A percentile compares a stretch with the other conserved stretches of the same genome.
Conservation (phyloP, 2,329 filamentous ascomycete genomes). For the Pseudogymnoascus sp. region DNA sequence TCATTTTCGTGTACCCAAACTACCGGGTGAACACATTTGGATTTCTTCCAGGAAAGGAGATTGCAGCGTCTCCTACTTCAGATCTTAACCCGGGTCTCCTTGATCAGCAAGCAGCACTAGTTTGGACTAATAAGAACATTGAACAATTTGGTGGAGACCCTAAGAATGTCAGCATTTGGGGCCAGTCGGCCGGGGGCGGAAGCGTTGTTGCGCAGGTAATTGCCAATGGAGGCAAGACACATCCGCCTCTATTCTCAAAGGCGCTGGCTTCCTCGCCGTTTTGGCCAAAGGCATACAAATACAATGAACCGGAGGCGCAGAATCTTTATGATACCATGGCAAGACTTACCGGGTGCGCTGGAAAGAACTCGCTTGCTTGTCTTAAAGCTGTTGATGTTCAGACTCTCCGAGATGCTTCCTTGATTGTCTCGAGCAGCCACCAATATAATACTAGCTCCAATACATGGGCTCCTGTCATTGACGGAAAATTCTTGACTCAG, state of each 20-base stretch:
- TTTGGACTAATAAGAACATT: slow-evolving; percentile 53
- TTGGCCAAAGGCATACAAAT: slow-evolving; percentile 44
- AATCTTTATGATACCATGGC: slow-evolving; percentile 39
- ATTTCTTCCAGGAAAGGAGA: slow-evolving; percentile 51
- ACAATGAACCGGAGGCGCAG: slow-evolving; percentile 37
- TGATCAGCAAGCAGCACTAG: slow-evolving; percentile 50
- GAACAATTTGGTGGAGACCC: slow-evolving; percentile 50
- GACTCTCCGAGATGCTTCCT: slow-evolving; percentile 41
- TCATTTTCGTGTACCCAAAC: slow-evolving; percentile 52
- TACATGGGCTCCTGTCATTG: slow-evolving; percentile 53
- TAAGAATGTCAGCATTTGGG: slow-evolving; percentile 50
- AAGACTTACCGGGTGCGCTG: slow-evolving; percentile 31
- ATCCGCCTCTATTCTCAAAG: slow-evolving; percentile 38
- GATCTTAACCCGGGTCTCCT: slow-evolving; percentile 52
- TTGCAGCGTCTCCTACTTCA: slow-evolving; percentile 42
- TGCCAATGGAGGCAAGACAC: slow-evolving; percentile 34
- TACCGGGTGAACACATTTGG: slow-evolving; percentile 61
- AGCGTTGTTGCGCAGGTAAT: slow-evolving; percentile 44
- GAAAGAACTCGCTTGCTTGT: slow-evolving; percentile 41
- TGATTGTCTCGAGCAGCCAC: slow-evolving; percentile 39
- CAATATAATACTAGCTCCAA: slow-evolving; percentile 48
- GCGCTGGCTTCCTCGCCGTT: slow-evolving; percentile 45
- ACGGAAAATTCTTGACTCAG: slow-evolving; percentile 41
- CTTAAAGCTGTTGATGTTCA: slow-evolving; percentile 47
- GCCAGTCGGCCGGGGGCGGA: slow-evolving; percentile 48